phyloP scores from a whole-genome alignment of 2,329 filamentous ascomycete genomes.

The Alternaria ethzedia region DNA sequence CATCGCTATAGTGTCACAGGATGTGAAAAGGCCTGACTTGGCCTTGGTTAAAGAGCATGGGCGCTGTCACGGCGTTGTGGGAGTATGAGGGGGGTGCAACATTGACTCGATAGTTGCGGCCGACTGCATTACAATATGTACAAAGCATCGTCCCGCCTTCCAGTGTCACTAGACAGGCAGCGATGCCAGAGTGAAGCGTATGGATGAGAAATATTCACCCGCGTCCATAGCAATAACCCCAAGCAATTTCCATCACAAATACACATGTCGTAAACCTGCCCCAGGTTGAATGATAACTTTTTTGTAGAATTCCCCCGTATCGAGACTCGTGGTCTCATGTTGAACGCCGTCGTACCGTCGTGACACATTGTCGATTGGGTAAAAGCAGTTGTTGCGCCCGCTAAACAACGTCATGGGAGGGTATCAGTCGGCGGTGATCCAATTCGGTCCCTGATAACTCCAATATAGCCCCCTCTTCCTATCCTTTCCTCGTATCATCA shows the following conservation, averaged over 20 bases:
- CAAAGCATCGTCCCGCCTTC: conserved; percentile 22
- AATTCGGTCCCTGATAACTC: conserved; percentile 2
- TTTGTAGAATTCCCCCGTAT: conserved; percentile 27
- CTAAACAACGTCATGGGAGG: conserved; percentile 38
- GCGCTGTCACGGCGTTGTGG: neutral
- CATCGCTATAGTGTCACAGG: neutral
- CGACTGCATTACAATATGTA: conserved; percentile 30
- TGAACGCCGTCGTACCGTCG: conserved; percentile 35
- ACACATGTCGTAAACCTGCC: conserved; percentile 5
- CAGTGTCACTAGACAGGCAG: conserved; percentile 13
- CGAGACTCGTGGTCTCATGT: conserved; percentile 10
- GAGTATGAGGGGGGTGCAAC: conserved; percentile 3
- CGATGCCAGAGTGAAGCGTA: conserved; percentile 10
- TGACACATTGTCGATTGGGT: conserved; percentile 15
- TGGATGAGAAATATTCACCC: neutral
- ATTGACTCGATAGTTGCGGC: conserved; percentile 15
- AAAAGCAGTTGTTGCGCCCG: conserved; percentile 32
- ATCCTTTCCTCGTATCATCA: conserved; percentile 30
- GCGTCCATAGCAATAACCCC: neutral
- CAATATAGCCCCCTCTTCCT: conserved; percentile 12
- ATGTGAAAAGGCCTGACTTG: neutral
- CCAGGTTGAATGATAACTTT: conserved; percentile 32
- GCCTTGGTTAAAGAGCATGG: neutral
- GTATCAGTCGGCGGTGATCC: conserved; percentile 2
- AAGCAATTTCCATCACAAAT: conserved; percentile 11